These are phyloP conservation scores for Chaetomiaceae sp. DNA, from an alignment of 2,329 filamentous ascomycete genomes.

Conservation along the genomic window DNA sequence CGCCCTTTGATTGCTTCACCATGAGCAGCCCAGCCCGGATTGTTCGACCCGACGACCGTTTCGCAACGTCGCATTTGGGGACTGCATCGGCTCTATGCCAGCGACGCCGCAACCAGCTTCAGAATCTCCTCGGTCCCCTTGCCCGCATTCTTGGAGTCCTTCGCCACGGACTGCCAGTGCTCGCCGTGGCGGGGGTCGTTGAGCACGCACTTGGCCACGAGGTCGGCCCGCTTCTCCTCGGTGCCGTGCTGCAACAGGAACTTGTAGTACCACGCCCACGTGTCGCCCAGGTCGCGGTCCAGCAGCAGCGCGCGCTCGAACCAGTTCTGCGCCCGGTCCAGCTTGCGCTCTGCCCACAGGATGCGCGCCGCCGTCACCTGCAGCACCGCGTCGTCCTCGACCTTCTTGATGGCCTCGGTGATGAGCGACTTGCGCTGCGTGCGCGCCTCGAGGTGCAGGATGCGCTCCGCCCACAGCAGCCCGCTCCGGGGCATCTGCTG, in stretches of 20 bases:
- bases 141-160: slow-evolving; percentile 75
- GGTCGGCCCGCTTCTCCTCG: slow-evolving; percentile 82
- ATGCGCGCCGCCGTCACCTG: slow-evolving; percentile 91
- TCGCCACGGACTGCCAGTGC: slow-evolving; percentile 78
- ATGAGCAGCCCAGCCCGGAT: too few relatives aligned
- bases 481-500: slow-evolving; percentile 88
- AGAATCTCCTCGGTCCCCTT: slow-evolving; percentile 75
- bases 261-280: slow-evolving; percentile 97
- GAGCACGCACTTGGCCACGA: slow-evolving; percentile 70
- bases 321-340: slow-evolving; percentile 94
- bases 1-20: too few relatives aligned
- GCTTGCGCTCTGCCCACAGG: slow-evolving; percentile 87
- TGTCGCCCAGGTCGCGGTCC: slow-evolving; percentile 82
- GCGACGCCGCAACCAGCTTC: slow-evolving; percentile 62
- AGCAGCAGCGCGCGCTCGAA: slow-evolving; percentile 92
- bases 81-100: slow-evolving; percentile 18
- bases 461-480: slow-evolving; percentile 86
- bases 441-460: slow-evolving; percentile 86
- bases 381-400: slow-evolving; percentile 82
- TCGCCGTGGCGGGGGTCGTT: slow-evolving; percentile 91
- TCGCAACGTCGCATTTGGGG: not conserved
- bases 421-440: slow-evolving; percentile 89
- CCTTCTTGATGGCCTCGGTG: slow-evolving; percentile 93
- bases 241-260: slow-evolving; percentile 90
- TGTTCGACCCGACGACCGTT: too few relatives aligned